These are phyloP conservation scores for Pseudopithomyces chartarum DNA, from an alignment of 2,329 filamentous ascomycete species.

Conservation along the genomic window DNA sequence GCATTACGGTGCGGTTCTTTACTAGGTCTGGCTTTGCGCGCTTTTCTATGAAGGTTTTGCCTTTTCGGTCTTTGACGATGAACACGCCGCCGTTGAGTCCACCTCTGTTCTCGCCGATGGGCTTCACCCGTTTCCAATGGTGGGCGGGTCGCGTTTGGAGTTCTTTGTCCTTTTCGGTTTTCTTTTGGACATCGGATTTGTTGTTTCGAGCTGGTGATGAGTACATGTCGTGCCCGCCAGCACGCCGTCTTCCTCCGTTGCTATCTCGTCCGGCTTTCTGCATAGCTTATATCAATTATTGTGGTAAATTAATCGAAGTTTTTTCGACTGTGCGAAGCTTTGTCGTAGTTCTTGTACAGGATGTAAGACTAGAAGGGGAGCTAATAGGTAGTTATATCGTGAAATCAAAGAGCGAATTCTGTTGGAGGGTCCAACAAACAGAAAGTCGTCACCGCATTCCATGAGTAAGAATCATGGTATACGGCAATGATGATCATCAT, in stretches of 20 bases:
- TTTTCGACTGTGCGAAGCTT: too few relatives aligned
- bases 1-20: background rate
- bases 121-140: background rate
- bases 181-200: background rate
- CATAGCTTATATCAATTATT: too few relatives aligned
- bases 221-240: background rate
- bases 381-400: background rate
- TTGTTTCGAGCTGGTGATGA: background rate
- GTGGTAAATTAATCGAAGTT: too few relatives aligned
- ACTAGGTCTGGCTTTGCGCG: background rate
- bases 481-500: too few relatives aligned
- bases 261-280: too few relatives aligned
- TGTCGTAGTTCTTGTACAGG: too few relatives aligned
- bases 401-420: too few relatives aligned
- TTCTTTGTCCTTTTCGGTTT: background rate
- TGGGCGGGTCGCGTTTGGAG: background rate
- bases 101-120: background rate
- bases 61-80: constrained; percentile 5
- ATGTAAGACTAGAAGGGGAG: background rate
- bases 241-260: background rate
- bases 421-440: too few relatives aligned
- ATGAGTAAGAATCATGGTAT: too few relatives aligned
- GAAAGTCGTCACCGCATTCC: too few relatives aligned
- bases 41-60: constrained; percentile 8
- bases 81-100: constrained; percentile 11